These are phyloP conservation scores for Picea engelmannii DNA, from an alignment of 83 land plant genomes.

Conservation along the genomic window DNA sequence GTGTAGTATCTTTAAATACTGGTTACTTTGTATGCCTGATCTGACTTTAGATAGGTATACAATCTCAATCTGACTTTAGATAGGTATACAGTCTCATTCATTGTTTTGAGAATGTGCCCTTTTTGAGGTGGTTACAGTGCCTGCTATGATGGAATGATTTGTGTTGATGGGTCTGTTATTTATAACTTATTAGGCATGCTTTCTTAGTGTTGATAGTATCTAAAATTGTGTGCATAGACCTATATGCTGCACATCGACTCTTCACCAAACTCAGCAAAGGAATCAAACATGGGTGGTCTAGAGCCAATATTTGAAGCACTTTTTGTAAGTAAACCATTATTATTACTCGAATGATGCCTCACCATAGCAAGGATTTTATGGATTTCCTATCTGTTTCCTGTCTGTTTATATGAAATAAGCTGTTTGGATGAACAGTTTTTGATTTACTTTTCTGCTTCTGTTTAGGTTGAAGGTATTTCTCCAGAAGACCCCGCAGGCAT, in stretches of 20 bases:
- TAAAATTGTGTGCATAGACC: conserved; percentile 2
- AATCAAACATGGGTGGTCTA: background rate
- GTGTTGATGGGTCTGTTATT: background rate
- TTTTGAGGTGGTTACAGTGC: background rate
- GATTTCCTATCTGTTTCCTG: background rate
- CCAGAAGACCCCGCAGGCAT: conserved; percentile 36
- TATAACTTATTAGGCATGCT: background rate
- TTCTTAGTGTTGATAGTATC: background rate
- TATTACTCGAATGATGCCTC: background rate
- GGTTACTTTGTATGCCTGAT: background rate
- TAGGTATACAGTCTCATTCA: background rate
- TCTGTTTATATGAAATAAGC: background rate
- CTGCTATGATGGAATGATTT: background rate
- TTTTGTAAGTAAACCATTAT: background rate
- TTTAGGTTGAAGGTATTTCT: conserved; percentile 34
- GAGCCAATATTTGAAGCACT: conserved; percentile 8
- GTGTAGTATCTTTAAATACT: background rate
- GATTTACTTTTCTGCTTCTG: background rate
- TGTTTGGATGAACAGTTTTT: background rate
- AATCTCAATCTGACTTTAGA: background rate
- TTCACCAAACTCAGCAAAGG: background rate
- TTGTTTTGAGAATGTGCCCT: background rate
- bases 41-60: background rate
- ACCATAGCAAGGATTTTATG: background rate
- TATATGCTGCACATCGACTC: conserved; percentile 8